phyloP scores from a whole-genome alignment of 495 filamentous ascomycete genomes.

The Hypoxylon fragiforme region DNA sequence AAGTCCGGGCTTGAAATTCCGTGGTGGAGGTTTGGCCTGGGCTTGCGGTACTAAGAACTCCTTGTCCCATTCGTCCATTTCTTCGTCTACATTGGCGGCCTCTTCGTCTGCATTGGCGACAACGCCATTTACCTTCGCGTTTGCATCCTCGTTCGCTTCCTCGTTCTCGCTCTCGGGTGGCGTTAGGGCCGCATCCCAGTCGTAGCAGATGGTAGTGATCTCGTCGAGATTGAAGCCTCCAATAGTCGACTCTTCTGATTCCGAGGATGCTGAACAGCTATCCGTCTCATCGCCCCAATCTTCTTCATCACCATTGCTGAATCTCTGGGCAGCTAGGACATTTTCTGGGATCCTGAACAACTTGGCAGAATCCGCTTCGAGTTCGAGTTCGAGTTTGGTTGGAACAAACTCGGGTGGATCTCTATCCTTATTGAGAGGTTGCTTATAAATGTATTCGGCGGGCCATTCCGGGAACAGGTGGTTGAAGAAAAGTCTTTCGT shows the following conservation, averaged over 20 bases:
- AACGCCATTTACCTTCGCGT: slow-evolving; percentile 18
- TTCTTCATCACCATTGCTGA: slow-evolving; percentile 60
- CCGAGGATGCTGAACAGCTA: slow-evolving; percentile 52
- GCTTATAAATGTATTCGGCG: slow-evolving; percentile 69
- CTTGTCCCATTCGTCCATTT: slow-evolving; percentile 59
- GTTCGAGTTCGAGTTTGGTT: slow-evolving; percentile 83
- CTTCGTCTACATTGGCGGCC: slow-evolving; percentile 44
- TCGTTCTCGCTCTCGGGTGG: too few relatives aligned
- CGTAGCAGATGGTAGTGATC: slow-evolving; percentile 75
- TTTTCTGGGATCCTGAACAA: slow-evolving; percentile 68
- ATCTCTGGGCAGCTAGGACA: slow-evolving; percentile 50
- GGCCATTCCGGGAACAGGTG: slow-evolving; percentile 74
- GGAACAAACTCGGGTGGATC: slow-evolving; percentile 63
- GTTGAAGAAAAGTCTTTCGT: slow-evolving; percentile 67
- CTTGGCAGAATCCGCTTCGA: slow-evolving; percentile 79
- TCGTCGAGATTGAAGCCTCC: slow-evolving; percentile 74
- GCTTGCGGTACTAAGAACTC: slow-evolving; percentile 50
- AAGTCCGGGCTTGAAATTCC: slow-evolving; percentile 44
- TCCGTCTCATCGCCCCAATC: slow-evolving; percentile 46
- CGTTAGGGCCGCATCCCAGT: slow-evolving; percentile 71
- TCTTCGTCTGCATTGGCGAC: slow-evolving; percentile 8
- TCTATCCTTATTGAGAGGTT: slow-evolving; percentile 74
- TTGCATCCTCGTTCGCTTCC: slow-evolving; percentile 20
- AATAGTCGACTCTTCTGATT: slow-evolving; percentile 58
- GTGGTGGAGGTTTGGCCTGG: slow-evolving; percentile 43